Base-by-base conservation (phyloP, 140 eudicot genomes). In the Bidens hawaiensis region DNA sequence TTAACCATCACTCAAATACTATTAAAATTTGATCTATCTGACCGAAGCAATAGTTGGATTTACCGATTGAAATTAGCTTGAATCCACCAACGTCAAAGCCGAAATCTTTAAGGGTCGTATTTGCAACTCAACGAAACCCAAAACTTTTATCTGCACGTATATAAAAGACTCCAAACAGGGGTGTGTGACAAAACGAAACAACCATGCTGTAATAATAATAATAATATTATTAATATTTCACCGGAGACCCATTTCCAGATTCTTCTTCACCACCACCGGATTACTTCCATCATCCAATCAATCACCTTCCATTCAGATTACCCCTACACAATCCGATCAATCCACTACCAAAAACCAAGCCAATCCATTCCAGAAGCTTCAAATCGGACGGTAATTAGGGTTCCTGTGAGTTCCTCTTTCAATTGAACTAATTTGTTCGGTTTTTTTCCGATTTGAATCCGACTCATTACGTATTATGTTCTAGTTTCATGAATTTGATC, bases 381-480 rank as follows among this genome's bases (percentile, higher is more conserved):
- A 2, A 50, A 36, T 51, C 56, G 12, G 34, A 19, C 30, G 48
- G 33, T 28, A 17, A 42, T 24, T 73, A 65, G 78, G 78, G 78
- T 73, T 73, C 50, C n/a, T 36, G 78, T 73, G 28, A 73, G 78
- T 73, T 73, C 46, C 24, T 59, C 67, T 73, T 33, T 56, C 61
- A 33, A 46, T 55, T 45, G 60, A 73, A 73, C 73, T 73, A 49
- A 10, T 64, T 73, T 8, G 33, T 55, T 31, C 25, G 7, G 0
- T 31, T 42, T 43, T 56, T 46, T 24, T 45, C 45, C 50, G 7
- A 24, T 42, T 54, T 64, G 11, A 33, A n/a, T 30, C 56, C 40
- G 67, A 45, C 64, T 61, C 45, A 5, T n/a, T 30, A 13, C 25
- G 15, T 22, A 30, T 15, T 27, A 15, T 30, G 12, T 57, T 45